Percentiles rank a stretch among this genome's conserved stretches.
Conservation (phyloP, 2,329 filamentous ascomycete genomes). For the Cladosporium sp. region DNA sequence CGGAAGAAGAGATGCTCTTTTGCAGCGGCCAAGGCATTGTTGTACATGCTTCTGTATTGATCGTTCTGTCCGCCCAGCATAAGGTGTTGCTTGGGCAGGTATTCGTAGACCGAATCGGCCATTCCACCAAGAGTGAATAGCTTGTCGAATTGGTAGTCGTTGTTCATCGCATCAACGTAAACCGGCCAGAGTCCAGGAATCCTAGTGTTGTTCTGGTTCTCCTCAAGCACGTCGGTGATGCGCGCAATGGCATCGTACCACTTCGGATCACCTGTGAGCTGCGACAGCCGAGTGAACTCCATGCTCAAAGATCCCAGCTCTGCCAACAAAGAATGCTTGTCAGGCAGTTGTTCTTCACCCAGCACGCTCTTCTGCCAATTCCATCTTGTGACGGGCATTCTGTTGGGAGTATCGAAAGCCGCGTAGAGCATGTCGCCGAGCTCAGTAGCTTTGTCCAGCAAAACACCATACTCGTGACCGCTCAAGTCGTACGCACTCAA, state of each 20-base stretch:
- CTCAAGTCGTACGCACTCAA: conserved; percentile 67
- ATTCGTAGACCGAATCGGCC: conserved; percentile 32
- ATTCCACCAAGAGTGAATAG: conserved; percentile 31
- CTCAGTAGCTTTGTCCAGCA: conserved; percentile 59
- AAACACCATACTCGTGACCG: conserved; percentile 43
- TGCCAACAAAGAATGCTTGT: conserved; percentile 37
- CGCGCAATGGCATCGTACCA: conserved; percentile 60
- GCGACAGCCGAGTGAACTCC: conserved; percentile 61
- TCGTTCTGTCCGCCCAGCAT: conserved; percentile 24
- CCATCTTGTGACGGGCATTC: conserved; percentile 59
- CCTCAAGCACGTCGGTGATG: conserved; percentile 52
- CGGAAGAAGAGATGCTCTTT: conserved; percentile 42
- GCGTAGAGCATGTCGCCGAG: conserved; percentile 61
- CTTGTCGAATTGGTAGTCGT: conserved; percentile 28
- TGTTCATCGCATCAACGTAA: conserved; percentile 42
- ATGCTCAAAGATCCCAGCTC: conserved; percentile 56
- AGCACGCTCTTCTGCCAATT: conserved; percentile 43
- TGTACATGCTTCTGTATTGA: conserved; percentile 42
- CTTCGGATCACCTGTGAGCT: conserved; percentile 55
- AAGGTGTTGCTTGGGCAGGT: conserved; percentile 29
- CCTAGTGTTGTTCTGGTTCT: conserved; percentile 49
- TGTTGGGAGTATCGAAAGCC: conserved; percentile 63
- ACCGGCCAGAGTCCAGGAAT: conserved; percentile 62
- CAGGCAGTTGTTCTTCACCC: conserved; percentile 27
- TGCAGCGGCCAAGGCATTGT: conserved; percentile 43